Conservation (phyloP, 1,284 basidiomycete species). For the Heterobasidion occidentale region DNA sequence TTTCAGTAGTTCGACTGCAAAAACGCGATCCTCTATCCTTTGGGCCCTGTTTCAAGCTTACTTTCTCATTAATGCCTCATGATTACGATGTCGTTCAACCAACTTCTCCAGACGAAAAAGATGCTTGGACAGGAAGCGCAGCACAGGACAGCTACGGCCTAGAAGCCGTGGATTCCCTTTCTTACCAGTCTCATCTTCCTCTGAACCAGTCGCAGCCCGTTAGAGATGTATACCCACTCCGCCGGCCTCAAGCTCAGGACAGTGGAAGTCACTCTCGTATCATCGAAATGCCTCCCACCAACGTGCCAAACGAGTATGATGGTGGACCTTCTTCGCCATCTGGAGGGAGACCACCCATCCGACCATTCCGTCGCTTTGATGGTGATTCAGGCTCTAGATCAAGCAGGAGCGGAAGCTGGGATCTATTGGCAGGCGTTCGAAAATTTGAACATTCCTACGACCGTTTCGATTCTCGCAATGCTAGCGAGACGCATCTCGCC, state of each 20-base stretch:
- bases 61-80: conserved; percentile 1
- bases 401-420: conserved; percentile 33
- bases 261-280: neutral
- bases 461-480: conserved; percentile 50
- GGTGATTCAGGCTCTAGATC: neutral
- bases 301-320: neutral
- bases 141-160: neutral
- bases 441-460: conserved; percentile 51
- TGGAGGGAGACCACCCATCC: neutral
- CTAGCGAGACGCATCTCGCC: conserved; percentile 42
- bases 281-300: neutral
- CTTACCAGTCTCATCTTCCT: neutral
- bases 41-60: neutral
- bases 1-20: too few species aligned
- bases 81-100: neutral
- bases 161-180: neutral
- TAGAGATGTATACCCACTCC: too few species aligned
- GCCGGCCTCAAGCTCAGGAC: too few species aligned
- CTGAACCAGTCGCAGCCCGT: neutral
- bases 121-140: neutral
- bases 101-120: conserved; percentile 1
- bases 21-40: too few species aligned
- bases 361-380: neutral
- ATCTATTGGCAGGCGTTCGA: conserved; percentile 41
- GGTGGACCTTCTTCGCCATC: neutral